Evolutionary conservation across 1,284 basidiomycete species (phyloP).

Genomic region (Ceratobasidium sp.): DNA sequence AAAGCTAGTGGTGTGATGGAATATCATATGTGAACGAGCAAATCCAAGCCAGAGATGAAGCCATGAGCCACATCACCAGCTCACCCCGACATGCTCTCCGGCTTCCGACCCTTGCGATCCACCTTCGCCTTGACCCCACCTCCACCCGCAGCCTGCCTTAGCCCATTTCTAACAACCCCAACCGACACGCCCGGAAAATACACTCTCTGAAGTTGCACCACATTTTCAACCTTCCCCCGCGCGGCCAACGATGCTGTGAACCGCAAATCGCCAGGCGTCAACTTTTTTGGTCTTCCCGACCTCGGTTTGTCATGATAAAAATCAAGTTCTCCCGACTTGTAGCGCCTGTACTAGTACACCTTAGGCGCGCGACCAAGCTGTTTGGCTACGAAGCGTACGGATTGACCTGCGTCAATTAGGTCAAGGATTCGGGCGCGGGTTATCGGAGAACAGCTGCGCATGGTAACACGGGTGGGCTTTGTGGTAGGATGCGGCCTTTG

Average conservation of each 20-base stretch:
- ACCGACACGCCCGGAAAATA: background rate
- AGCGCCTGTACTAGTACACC: too few species aligned
- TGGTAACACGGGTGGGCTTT: too few species aligned
- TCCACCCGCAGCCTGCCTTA: background rate
- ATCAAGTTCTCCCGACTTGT: background rate
- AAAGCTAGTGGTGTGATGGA: too few species aligned
- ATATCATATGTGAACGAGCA: too few species aligned
- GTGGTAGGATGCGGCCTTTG: too few species aligned
- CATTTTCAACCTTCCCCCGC: background rate
- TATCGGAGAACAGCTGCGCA: background rate
- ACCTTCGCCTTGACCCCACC: background rate
- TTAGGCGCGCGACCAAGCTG: too few species aligned
- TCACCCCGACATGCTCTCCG: background rate
- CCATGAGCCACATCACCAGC: background rate
- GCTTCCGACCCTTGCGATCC: background rate
- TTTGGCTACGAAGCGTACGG: too few species aligned
- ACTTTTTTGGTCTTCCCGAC: too few species aligned
- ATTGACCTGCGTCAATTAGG: background rate
- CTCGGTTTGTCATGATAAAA: background rate
- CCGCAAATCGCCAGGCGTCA: background rate
- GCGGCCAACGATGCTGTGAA: too few species aligned
- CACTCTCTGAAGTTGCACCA: background rate
- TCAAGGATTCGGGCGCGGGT: background rate
- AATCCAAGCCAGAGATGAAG: too few species aligned
- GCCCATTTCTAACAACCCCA: background rate